Conservation (phyloP, 23 red algal species). For the Gracilaria vermiculophylla region DNA sequence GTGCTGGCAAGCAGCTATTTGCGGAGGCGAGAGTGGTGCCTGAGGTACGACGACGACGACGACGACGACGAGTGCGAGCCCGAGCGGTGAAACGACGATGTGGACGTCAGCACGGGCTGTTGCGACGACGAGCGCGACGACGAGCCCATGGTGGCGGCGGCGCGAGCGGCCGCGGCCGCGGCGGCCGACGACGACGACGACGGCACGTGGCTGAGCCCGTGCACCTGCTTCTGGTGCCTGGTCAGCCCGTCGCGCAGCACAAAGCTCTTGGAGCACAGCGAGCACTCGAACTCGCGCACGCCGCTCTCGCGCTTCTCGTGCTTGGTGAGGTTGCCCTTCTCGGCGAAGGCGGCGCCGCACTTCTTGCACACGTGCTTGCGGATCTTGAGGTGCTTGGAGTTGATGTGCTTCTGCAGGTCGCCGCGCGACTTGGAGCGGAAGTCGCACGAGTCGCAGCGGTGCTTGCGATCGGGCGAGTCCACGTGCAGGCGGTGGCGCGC, state of each 20-base stretch:
- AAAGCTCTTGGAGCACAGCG: constrained; percentile 28
- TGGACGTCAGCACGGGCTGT: not conserved
- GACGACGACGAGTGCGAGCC: not conserved
- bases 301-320: constrained; percentile 42
- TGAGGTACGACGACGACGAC: not conserved
- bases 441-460: constrained; percentile 18
- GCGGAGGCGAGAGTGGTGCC: not conserved
- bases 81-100: not conserved
- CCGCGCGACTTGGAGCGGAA: constrained; percentile 29
- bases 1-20: not conserved
- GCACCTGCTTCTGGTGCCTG: constrained; percentile 29
- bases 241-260: constrained; percentile 36
- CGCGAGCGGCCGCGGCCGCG: no score
- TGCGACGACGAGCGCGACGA: not conserved
- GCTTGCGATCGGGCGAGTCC: constrained; percentile 27
- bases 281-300: constrained; percentile 31
- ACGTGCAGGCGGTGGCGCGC: constrained; percentile 1
- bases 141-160: not conserved
- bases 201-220: not conserved
- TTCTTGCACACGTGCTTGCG: constrained; percentile 39
- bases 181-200: not conserved
- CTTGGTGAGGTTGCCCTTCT: constrained; percentile 58
- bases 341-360: constrained; percentile 20
- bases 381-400: constrained; percentile 18
- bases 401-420: constrained; percentile 31